These are phyloP conservation scores for Helminthosporium solani DNA, from an alignment of 2,329 filamentous ascomycete species.

Conservation along the genomic window DNA sequence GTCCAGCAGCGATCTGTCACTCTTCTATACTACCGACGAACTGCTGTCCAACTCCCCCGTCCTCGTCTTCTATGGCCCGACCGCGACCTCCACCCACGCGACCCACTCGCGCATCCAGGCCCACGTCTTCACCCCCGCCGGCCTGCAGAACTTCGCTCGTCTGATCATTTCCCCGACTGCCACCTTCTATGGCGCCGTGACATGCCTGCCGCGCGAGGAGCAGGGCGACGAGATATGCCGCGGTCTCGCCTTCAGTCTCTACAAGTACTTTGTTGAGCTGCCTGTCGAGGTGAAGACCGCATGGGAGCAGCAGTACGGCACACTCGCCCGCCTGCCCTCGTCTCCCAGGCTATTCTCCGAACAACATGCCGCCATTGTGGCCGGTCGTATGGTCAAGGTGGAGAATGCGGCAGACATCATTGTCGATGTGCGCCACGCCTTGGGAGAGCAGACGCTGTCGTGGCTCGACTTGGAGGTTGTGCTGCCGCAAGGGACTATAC, in stretches of 20 bases:
- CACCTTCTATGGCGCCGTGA: conserved; percentile 85
- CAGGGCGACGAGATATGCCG: conserved; percentile 94
- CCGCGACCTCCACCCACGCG: conserved; percentile 82
- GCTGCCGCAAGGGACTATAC: conserved; percentile 73
- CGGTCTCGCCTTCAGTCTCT: conserved; percentile 85
- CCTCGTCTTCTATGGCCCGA: conserved; percentile 88
- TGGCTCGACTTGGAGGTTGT: conserved; percentile 88
- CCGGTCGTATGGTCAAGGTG: conserved; percentile 78
- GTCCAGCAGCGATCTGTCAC: conserved; percentile 76
- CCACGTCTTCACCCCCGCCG: conserved; percentile 86
- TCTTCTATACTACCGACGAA: conserved; percentile 87
- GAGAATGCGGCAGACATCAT: conserved; percentile 75
- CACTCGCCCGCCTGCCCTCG: conserved; percentile 60
- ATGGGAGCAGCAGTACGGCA: conserved; percentile 58
- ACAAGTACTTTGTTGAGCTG: conserved; percentile 91
- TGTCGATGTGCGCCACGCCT: conserved; percentile 69
- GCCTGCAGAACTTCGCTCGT: conserved; percentile 84
- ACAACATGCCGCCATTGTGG: conserved; percentile 88
- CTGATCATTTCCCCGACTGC: conserved; percentile 93
- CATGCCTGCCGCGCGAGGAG: conserved; percentile 85
- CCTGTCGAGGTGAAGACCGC: conserved; percentile 72
- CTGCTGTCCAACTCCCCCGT: conserved; percentile 78
- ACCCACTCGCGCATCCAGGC: conserved; percentile 94
- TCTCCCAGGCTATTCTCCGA: conserved; percentile 77
- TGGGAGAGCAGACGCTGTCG: conserved; percentile 78